Evolutionary conservation across 2,329 filamentous ascomycete genomes (phyloP).

Genomic region (Phyllosticta ampelicida): DNA sequence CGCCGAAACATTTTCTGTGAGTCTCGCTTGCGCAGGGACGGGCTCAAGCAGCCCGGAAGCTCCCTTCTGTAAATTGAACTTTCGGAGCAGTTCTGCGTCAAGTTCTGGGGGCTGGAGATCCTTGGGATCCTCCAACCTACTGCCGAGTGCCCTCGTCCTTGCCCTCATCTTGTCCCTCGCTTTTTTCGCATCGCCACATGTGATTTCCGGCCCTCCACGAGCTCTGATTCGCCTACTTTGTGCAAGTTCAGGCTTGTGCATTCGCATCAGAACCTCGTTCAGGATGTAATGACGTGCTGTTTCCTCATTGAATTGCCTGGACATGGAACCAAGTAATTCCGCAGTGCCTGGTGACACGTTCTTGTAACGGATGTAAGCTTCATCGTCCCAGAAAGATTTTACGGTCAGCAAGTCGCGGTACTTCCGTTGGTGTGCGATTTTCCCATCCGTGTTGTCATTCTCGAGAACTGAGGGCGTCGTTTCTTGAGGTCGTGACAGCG

Average conservation of each 20-base stretch:
- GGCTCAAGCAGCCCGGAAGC: not conserved
- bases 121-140: not conserved
- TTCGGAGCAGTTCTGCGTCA: not conserved
- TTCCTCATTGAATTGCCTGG: not conserved
- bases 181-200: not conserved
- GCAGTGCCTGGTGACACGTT: not conserved
- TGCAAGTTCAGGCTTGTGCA: not conserved
- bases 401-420: not conserved
- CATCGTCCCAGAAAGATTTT: not conserved
- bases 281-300: not conserved
- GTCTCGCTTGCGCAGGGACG: not conserved
- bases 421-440: not conserved
- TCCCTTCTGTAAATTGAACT: not conserved
- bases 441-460: not conserved
- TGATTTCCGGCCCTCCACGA: not conserved
- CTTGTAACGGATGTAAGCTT: not conserved
- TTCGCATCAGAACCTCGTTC: not conserved
- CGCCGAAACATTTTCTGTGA: too few species aligned
- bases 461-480: too few species aligned
- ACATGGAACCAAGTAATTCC: not conserved
- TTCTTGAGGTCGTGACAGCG: too few species aligned
- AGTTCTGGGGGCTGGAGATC: not conserved
- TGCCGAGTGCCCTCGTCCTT: too few species aligned
- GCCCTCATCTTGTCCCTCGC: not conserved
- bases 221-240: not conserved